Percentiles rank a stretch among this genome's conserved stretches.
These are phyloP conservation scores for Citrullus amarus DNA, from an alignment of 306 rosid species.

Conservation along the genomic window DNA sequence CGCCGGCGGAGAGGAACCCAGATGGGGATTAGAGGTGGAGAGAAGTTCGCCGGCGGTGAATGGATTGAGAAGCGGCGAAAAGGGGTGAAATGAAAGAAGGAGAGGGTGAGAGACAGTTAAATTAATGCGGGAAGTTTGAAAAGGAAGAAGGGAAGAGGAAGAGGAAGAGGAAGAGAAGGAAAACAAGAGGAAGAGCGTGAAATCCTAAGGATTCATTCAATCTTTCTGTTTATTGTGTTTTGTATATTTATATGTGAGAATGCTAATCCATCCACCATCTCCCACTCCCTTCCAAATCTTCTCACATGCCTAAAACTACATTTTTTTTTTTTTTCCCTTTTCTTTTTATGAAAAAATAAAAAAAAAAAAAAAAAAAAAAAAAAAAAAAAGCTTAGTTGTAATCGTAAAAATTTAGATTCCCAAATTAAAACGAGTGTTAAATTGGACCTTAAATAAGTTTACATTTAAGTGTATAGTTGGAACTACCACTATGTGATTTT, in stretches of 20 bases:
- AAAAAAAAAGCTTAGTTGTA: too few relatives aligned
- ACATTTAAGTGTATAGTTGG: too few relatives aligned
- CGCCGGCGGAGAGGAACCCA: background rate
- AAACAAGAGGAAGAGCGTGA: background rate
- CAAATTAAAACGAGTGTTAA: too few relatives aligned
- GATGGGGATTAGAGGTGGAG: background rate
- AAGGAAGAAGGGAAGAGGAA: background rate
- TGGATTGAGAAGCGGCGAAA: background rate
- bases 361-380: too few relatives aligned
- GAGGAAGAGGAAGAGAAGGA: background rate
- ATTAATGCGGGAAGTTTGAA: conserved; percentile 9
- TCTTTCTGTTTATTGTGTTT: background rate
- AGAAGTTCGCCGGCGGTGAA: background rate
- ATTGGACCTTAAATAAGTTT: too few relatives aligned
- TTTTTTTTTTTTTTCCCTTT: too few relatives aligned
- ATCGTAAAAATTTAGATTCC: too few relatives aligned
- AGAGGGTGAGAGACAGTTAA: background rate
- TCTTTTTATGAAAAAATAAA: too few relatives aligned
- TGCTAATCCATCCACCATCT: background rate
- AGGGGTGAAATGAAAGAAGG: background rate
- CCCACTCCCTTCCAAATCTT: background rate
- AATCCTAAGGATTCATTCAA: background rate
- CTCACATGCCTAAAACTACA: background rate
- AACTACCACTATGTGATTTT: too few relatives aligned
- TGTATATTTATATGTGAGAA: background rate